Evolutionary conservation across 2,329 filamentous ascomycete genomes (phyloP).

Genomic region (Diaporthe sp.): DNA sequence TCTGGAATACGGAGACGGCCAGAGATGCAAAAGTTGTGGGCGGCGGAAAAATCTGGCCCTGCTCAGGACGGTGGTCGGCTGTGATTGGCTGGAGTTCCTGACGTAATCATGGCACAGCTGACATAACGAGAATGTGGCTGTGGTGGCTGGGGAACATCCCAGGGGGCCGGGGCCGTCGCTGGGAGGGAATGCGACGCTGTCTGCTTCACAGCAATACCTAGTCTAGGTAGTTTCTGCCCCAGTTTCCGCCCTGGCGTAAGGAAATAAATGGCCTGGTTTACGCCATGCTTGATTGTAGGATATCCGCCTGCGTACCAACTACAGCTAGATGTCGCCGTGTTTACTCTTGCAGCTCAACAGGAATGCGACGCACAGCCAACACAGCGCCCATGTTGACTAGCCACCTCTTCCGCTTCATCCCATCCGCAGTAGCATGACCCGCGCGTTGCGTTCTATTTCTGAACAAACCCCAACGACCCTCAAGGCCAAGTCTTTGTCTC

Average conservation of each 20-base stretch:
- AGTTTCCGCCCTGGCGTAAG: no score
- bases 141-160: background rate
- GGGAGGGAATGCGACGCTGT: background rate
- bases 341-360: background rate
- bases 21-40: slow-evolving; percentile 24
- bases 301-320: background rate
- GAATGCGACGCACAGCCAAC: background rate
- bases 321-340: background rate
- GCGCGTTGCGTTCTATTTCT: background rate
- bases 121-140: background rate
- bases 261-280: no score
- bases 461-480: background rate
- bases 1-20: slow-evolving; percentile 19
- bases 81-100: background rate
- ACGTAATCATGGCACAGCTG: background rate
- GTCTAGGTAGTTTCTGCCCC: no score
- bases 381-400: background rate
- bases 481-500: background rate
- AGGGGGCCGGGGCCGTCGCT: background rate
- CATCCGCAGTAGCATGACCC: background rate
- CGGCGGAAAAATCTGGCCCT: slow-evolving; percentile 26
- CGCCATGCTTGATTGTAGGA: background rate
- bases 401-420: background rate
- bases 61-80: background rate
- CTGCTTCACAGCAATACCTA: background rate